phyloP scores from a whole-genome alignment of 441 rosid species.

The Syzygium malaccense region DNA sequence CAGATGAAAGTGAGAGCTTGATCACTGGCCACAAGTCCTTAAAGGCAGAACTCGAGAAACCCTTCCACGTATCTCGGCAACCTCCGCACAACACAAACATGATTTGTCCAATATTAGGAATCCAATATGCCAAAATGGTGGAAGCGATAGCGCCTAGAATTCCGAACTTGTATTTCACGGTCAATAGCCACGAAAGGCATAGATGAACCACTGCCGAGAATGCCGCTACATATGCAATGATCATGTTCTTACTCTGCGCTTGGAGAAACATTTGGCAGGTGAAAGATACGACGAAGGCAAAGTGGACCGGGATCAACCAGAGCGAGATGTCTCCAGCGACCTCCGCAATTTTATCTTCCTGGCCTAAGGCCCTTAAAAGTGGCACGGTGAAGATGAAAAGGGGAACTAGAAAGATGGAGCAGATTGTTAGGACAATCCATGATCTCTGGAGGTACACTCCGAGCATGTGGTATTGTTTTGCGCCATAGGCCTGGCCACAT shows the following conservation, averaged over 20 bases:
- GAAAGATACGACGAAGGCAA: slow-evolving; percentile 35
- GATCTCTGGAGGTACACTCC: slow-evolving; percentile 80
- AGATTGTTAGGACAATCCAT: slow-evolving; percentile 43
- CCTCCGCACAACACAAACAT: slow-evolving; percentile 50
- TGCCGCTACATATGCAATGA: slow-evolving; percentile 60
- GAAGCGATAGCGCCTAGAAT: slow-evolving; percentile 57
- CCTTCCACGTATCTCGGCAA: slow-evolving; percentile 68
- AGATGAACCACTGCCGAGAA: slow-evolving; percentile 33
- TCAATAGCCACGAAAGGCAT: slow-evolving; percentile 61
- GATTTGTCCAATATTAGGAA: slow-evolving; percentile 65
- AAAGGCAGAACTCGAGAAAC: slow-evolving; percentile 45
- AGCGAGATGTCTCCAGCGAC: slow-evolving; percentile 30
- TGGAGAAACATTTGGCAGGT: slow-evolving; percentile 84
- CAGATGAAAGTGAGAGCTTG: slow-evolving; percentile 56
- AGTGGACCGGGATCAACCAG: slow-evolving; percentile 43
- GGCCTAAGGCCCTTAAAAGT: slow-evolving; percentile 47
- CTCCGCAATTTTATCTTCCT: slow-evolving; percentile 33
- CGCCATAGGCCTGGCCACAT: slow-evolving; percentile 86
- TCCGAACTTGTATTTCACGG: slow-evolving; percentile 40
- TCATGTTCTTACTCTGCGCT: slow-evolving; percentile 72
- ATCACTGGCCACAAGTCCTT: slow-evolving; percentile 34
- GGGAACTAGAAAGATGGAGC: slow-evolving; percentile 43
- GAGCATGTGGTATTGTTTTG: slow-evolving; percentile 68
- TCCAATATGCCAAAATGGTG: slow-evolving; percentile 54
- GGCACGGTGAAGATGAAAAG: slow-evolving; percentile 43